Evolutionary conservation across 1,284 basidiomycete genomes (phyloP), one percentile per base, ranked within the genome.

Genomic region (Trichosporon sp.): DNA sequence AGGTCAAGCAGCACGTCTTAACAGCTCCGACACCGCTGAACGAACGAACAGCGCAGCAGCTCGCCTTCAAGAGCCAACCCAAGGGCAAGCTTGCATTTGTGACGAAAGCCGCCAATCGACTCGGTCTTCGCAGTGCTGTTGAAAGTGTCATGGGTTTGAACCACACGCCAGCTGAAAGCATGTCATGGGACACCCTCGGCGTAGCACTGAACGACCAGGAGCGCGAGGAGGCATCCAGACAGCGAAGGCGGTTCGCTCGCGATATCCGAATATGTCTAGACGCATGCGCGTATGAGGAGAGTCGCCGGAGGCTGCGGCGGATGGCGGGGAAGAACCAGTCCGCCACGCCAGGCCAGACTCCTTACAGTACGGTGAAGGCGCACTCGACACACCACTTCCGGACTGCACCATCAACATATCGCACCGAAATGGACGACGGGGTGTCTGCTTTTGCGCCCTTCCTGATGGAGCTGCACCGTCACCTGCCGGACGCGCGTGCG

Each of bases 401-500:
- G 56, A 19, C 49, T 7, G 29, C 61, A 23, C 2, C 31, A n/a
- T 21, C 56, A 36, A 19, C 36, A 25, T 37, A 34, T 19, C 44
- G 49, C 21, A 56, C 14, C 7, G 49, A 54, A 16, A 54, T 54
- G 6, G 49, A 54, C 16, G 36, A 59, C 11, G 60, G 71, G 19
- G 73, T 77, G 58, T 76, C 74, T 16, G 65, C 75, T 2, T 78
- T 74, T 46, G 76, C 74, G 1, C 77, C 77, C 6, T 69, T 79
- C 3, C 65, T 79, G n/a, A 73, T 66, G 14, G 75, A 73, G 58
- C 64, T 79, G 9, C 75, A 77, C 64, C 67, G 69, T 36, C 70
- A 76, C 52, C 68, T 78, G 2, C 74, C 74, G 0, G 73, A 70
- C 9, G 76, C 75, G 29, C 68, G 76, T 21, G 69, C 74, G 1